phyloP scores from a whole-genome alignment of 306 rosid genomes.

The Senna siamea region DNA sequence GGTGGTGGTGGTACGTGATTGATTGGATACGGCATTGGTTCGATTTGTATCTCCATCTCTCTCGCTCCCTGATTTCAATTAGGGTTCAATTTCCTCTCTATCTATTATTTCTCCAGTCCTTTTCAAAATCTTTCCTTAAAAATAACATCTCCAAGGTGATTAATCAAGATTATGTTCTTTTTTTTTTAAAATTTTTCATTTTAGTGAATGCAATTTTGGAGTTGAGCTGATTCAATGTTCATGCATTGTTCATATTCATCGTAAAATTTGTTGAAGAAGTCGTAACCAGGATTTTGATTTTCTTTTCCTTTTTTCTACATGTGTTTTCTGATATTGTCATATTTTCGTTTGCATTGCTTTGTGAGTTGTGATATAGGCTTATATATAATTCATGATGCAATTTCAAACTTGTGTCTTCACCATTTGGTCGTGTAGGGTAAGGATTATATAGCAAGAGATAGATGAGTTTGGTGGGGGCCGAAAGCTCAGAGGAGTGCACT shows the following conservation, averaged over 20 bases:
- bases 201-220: not conserved
- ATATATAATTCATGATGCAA: not conserved
- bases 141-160: no score
- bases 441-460: conserved; percentile 30
- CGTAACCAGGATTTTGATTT: not conserved
- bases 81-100: conserved; percentile 23
- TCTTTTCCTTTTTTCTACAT: not conserved
- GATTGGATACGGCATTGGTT: conserved; percentile 7
- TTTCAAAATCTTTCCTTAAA: no score
- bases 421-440: conserved; percentile 7
- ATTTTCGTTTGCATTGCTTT: not conserved
- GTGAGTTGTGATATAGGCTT: not conserved
- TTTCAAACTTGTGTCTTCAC: not conserved
- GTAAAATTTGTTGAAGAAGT: conserved; percentile 20
- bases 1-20: conserved; percentile 21
- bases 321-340: no score
- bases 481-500: conserved; percentile 43
- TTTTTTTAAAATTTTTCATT: no score
- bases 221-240: not conserved
- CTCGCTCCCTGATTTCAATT: not conserved
- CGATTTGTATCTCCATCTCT: conserved; percentile 18
- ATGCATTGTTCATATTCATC: not conserved
- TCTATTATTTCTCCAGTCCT: not conserved
- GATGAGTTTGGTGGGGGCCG: conserved; percentile 38
- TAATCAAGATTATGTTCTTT: no score